Conservation (phyloP, 129 eudicot genomes). For the Tanacetum coccineum region DNA sequence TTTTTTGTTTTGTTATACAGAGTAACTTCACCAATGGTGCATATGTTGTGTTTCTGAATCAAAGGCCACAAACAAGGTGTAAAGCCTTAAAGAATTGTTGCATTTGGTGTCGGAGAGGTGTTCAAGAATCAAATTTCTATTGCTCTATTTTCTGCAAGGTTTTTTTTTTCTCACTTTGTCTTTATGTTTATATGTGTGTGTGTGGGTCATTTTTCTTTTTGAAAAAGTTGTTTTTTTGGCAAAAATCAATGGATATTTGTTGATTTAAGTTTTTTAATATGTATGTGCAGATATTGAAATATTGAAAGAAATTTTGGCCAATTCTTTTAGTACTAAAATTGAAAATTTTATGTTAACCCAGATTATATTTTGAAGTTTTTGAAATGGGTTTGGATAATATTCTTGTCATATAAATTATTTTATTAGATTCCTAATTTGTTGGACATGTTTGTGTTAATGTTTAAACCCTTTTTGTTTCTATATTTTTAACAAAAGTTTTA, state of each 20-base stretch:
- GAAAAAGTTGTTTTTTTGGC: neutral
- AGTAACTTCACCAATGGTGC: slow-evolving; percentile 69
- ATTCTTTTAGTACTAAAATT: slow-evolving; percentile 7
- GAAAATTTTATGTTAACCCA: neutral
- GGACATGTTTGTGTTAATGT: neutral
- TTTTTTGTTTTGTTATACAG: slow-evolving; percentile 23
- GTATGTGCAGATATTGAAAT: neutral
- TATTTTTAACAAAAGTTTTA: no score
- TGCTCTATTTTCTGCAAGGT: slow-evolving; percentile 97
- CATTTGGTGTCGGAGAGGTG: slow-evolving; percentile 59
- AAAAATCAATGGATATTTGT: neutral
- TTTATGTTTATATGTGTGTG: neutral
- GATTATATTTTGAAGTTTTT: slow-evolving; percentile 10
- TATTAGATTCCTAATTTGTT: slow-evolving; percentile 12
- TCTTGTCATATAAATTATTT: neutral
- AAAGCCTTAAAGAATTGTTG: slow-evolving; percentile 47
- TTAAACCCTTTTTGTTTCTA: no score
- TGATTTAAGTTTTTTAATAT: neutral
- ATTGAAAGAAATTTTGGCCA: neutral
- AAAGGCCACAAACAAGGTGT: slow-evolving; percentile 50
- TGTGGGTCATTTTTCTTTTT: neutral
- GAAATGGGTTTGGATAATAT: slow-evolving; percentile 1
- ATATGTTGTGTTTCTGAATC: slow-evolving; percentile 67
- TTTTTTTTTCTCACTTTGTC: neutral
- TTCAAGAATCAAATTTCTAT: slow-evolving; percentile 54